phyloP scores from a whole-genome alignment of 208 protist genomes.

The Lotmaria passim region DNA sequence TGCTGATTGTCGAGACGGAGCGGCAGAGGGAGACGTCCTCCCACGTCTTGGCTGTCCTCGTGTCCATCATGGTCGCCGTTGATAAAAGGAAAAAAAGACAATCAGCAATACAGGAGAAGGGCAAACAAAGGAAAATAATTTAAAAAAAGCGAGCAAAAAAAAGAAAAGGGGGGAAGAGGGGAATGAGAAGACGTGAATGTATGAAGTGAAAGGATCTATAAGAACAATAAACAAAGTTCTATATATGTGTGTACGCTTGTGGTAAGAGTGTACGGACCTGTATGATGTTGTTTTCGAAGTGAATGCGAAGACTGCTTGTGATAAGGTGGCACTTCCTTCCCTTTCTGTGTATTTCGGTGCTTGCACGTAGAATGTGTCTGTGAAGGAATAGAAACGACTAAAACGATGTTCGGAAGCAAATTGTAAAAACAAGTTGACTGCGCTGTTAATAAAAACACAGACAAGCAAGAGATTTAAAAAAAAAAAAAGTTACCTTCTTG shows the following conservation, averaged over 20 bases:
- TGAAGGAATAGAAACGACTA: neutral
- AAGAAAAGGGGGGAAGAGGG: neutral
- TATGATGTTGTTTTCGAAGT: too few species aligned
- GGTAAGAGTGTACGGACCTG: too few species aligned
- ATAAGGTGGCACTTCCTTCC: too few species aligned
- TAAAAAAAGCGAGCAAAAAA: neutral
- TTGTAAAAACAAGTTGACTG: neutral
- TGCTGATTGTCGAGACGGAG: conserved; percentile 42
- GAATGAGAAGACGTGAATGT: neutral
- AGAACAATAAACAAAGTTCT: neutral
- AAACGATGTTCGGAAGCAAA: neutral
- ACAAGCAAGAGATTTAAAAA: too few species aligned
- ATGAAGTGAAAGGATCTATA: neutral
- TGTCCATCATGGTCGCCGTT: conserved; percentile 8
- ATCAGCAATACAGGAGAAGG: neutral
- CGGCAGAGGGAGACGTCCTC: conserved; percentile 31
- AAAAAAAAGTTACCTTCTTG: too few species aligned
- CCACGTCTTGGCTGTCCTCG: conserved; percentile 3
- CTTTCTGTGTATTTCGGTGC: neutral
- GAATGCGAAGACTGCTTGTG: too few species aligned
- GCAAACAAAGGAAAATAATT: neutral
- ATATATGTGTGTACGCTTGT: neutral
- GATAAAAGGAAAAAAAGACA: neutral
- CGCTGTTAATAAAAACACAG: too few species aligned
- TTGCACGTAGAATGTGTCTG: neutral